These are phyloP conservation scores for Heterobasidion irregulare DNA, from an alignment of 1,284 basidiomycete genomes.

Conservation along the genomic window DNA sequence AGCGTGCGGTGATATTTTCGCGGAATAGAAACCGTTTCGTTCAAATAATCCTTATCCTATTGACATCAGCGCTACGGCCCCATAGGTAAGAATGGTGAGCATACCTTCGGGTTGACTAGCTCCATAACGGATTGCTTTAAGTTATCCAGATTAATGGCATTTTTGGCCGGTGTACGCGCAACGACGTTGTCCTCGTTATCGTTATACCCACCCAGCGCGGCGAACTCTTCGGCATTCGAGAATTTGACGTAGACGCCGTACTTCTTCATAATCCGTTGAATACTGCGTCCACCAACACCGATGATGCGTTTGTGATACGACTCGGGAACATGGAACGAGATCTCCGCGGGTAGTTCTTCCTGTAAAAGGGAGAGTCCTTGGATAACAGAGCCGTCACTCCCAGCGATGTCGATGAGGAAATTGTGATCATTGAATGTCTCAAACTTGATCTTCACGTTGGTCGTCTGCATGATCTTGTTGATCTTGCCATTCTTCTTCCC, in stretches of 20 bases:
- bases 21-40: constrained; percentile 89
- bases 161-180: constrained; percentile 96
- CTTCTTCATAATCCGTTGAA: constrained; percentile 99
- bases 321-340: constrained; percentile 98
- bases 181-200: constrained; percentile 99
- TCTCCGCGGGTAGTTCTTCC: constrained; percentile 97
- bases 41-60: constrained; percentile 94
- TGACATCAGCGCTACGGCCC: constrained; percentile 3
- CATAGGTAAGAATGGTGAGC: constrained; percentile 10
- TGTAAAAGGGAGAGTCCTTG: constrained; percentile 87
- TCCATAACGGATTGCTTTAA: constrained; percentile 97
- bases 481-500: constrained; percentile 99
- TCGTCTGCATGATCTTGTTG: constrained; percentile 97
- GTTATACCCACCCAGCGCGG: constrained; percentile 88
- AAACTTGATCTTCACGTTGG: constrained; percentile 97
- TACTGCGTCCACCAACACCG: constrained; percentile 96
- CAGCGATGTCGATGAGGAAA: constrained; percentile 93
- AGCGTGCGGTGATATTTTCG: constrained; percentile 92
- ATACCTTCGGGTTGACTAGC: constrained; percentile 89
- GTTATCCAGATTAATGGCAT: constrained; percentile 92
- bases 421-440: constrained; percentile 99
- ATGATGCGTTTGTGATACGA: constrained; percentile 99
- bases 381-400: constrained; percentile 75
- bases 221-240: constrained; percentile 97
- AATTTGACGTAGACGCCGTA: constrained; percentile 99